Percentiles rank a stretch among this genome's conserved stretches.
phyloP scores from a whole-genome alignment of 2,329 filamentous ascomycete genomes.

The Cladosporium sp. region DNA sequence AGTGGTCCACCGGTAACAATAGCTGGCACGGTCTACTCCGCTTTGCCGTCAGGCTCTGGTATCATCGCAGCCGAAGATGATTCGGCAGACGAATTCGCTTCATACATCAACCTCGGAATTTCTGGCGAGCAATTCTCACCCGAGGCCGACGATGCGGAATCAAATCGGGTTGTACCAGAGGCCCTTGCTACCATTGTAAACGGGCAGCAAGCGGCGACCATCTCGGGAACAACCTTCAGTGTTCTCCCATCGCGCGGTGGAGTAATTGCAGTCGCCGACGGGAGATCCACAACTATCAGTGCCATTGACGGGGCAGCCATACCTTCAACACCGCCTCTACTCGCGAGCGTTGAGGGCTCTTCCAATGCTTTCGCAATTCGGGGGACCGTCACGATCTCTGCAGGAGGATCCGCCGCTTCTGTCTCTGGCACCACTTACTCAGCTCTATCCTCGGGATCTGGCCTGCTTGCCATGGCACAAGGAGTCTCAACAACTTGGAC shows the following conservation, averaged over 20 bases:
- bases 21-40: background rate
- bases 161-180: background rate
- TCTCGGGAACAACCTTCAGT: background rate
- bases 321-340: background rate
- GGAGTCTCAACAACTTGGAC: background rate
- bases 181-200: background rate
- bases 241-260: background rate
- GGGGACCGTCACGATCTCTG: background rate
- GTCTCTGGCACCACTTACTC: slow-evolving; percentile 1
- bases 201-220: background rate
- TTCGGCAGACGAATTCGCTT: background rate
- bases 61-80: background rate
- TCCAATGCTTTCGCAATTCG: background rate
- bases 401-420: background rate
- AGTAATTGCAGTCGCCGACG: background rate
- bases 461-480: background rate
- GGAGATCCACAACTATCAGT: background rate
- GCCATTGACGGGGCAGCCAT: background rate
- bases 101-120: background rate
- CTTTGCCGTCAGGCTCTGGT: background rate
- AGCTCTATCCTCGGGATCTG: background rate
- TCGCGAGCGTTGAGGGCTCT: background rate
- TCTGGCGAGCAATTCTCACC: background rate
- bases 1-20: background rate
- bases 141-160: too few relatives aligned